These are phyloP conservation scores for Backusella tarrabulga DNA, from an alignment of 192 early-diverging fungal species.

Conservation along the genomic window DNA sequence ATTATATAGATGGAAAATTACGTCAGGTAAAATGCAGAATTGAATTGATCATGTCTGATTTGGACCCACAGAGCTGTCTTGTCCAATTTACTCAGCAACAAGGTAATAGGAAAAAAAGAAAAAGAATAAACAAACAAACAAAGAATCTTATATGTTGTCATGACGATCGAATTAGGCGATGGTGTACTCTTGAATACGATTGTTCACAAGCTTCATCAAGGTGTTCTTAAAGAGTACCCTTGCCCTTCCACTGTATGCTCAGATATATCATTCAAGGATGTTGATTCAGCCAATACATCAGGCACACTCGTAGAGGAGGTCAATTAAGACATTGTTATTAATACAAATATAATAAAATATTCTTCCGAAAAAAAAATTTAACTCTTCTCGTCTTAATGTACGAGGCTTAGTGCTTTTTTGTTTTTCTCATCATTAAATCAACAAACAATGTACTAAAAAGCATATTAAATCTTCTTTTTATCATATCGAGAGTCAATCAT, in stretches of 20 bases:
- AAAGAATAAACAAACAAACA: background rate
- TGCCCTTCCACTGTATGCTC: background rate
- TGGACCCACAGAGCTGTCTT: background rate
- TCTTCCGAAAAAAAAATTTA: background rate
- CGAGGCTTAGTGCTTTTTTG: background rate
- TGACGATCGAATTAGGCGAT: background rate
- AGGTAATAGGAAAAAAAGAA: background rate
- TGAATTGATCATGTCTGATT: conserved; percentile 14
- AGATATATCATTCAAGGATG: background rate
- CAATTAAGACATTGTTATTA: background rate
- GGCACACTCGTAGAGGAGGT: conserved; percentile 5
- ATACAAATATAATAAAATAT: background rate
- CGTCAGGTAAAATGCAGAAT: conserved; percentile 32
- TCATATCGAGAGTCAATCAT: background rate
- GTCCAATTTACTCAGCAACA: conserved; percentile 33
- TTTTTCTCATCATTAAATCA: background rate
- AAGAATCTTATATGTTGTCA: background rate
- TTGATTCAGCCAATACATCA: conserved; percentile 3
- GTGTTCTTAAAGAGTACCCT: conserved; percentile 5
- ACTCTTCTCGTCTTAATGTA: background rate
- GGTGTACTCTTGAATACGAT: conserved; percentile 1
- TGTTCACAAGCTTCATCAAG: background rate
- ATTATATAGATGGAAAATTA: background rate
- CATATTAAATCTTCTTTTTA: background rate
- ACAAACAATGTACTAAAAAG: background rate